Evolutionary conservation across 164 flowering plant species (phyloP), one percentile per base, ranked within the genome.

Genomic region (Nymphaea colorata): DNA sequence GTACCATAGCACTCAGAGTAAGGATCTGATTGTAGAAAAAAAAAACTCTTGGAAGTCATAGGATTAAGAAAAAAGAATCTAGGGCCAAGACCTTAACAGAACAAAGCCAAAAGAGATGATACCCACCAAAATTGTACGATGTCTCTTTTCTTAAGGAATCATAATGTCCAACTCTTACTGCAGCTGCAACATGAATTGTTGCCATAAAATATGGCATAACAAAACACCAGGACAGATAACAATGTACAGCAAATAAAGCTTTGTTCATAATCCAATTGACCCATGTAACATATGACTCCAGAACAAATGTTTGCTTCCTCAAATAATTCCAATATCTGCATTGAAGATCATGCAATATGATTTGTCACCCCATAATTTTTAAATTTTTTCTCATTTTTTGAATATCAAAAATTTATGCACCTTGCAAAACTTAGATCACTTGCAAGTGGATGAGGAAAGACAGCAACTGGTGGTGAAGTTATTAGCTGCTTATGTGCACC

Each of bases 291-390:
- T 93, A 93, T 67, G 98, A 89, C 75, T 93, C 97, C 68, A 93
- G 78, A 71, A 93, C 98, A 81, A 93, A 93, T 65, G 98, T 91
- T 77, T 93, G 98, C 83, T 93, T 93, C 77, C 97, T 86, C 85
- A 93, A 77, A 79, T 93, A 93, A 79, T 93, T 93, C 97, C 98
- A 93, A 67, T 89, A 93, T 84, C 98, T 93, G 71, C 53, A 84
- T 6, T 7, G 55, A 12, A 47, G 12, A 47, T 6, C 45, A 43
- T 41, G 12, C 41, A 66, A 3, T 61, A n/a, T 36, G 16, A 61
- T 2, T 61, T 61, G 64, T n/a, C 15, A 47, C 55, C 11, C 7
- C 55, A 47, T 47, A 4, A 6, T 2, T 7, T 6, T 6, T 7
- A 47, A 47, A 47, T 0, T 25, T 25, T 25, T 25, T 1, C 36